A percentile compares a stretch with the other conserved stretches of the same genome.
phyloP scores from a whole-genome alignment of 306 rosid species.

The Prosopis cineraria region DNA sequence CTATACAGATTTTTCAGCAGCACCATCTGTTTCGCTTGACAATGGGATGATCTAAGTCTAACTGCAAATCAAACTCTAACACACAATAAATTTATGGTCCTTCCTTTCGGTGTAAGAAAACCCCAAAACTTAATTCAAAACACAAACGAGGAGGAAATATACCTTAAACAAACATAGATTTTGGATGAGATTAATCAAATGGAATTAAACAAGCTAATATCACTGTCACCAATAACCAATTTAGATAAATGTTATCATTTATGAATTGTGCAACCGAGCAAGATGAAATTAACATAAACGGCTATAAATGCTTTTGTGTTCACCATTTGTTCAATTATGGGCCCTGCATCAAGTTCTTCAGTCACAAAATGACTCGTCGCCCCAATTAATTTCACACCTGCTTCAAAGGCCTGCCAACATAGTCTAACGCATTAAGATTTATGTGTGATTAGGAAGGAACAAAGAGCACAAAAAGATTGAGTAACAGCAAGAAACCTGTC shows the following conservation, averaged over 20 bases:
- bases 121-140: no score
- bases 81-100: background rate
- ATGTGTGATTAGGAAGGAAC: constrained; percentile 40
- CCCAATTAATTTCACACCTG: constrained; percentile 96
- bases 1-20: constrained; percentile 25
- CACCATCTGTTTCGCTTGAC: constrained; percentile 21
- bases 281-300: constrained; percentile 8
- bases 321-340: constrained; percentile 98
- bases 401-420: constrained; percentile 91
- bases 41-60: background rate
- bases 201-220: no score
- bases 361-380: constrained; percentile 97
- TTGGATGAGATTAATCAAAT: no score
- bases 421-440: constrained; percentile 49
- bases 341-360: constrained; percentile 88
- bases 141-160: no score
- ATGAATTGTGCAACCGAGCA: constrained; percentile 23
- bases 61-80: background rate
- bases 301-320: constrained; percentile 21
- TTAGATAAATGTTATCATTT: constrained; percentile 13
- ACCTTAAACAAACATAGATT: no score
- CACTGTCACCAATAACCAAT: constrained; percentile 6
- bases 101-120: no score
- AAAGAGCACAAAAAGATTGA: constrained; percentile 25
- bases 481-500: constrained; percentile 61